phyloP scores from a whole-genome alignment of 441 rosid genomes.

The Adansonia rubrostipa region DNA sequence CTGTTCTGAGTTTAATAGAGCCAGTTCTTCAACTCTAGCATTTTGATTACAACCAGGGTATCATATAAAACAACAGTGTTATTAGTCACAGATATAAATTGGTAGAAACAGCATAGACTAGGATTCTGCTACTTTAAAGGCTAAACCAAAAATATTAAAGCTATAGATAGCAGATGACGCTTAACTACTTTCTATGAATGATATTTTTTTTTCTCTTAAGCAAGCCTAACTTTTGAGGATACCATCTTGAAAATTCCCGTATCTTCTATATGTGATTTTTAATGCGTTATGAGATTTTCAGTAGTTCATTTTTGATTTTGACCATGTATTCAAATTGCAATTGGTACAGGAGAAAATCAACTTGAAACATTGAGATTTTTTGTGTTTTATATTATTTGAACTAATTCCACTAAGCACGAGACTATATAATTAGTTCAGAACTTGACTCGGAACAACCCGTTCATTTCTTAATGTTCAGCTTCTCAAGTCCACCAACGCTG shows the following conservation, averaged over 20 bases:
- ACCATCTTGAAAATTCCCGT: not conserved
- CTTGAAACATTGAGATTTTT: not conserved
- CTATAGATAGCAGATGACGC: not conserved
- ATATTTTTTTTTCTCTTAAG: not conserved
- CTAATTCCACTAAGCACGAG: not conserved
- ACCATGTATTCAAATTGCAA: not conserved
- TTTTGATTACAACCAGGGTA: not conserved
- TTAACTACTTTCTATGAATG: not conserved
- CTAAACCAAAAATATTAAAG: not conserved
- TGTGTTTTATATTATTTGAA: not conserved
- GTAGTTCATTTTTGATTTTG: not conserved
- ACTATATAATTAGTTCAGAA: not conserved
- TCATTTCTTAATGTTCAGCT: not conserved
- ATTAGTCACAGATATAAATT: not conserved
- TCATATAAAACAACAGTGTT: not conserved
- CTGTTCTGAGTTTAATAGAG: constrained; percentile 13
- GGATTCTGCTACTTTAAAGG: not conserved
- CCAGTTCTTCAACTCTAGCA: constrained; percentile 12
- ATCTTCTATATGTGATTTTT: not conserved
- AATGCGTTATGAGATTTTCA: no score
- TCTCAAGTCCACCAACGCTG: not conserved
- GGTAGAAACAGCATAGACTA: not conserved
- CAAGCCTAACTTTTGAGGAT: not conserved
- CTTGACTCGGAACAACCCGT: not conserved
- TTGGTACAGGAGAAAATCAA: not conserved